phyloP scores from a whole-genome alignment of 2,329 filamentous ascomycete genomes.

The Bipolaris victoriae region DNA sequence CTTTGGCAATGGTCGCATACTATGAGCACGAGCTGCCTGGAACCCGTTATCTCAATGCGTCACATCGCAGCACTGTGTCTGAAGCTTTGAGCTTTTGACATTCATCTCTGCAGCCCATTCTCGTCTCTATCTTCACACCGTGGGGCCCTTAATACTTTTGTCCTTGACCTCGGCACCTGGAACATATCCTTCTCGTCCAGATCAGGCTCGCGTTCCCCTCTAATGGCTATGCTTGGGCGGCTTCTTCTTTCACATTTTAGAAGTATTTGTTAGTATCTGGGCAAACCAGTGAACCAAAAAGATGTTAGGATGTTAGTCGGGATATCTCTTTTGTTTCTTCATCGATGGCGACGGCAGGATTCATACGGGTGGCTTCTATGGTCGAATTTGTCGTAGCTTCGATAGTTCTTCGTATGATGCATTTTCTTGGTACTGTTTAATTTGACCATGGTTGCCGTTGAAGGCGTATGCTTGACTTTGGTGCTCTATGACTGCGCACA shows the following conservation, averaged over 20 bases:
- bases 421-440: constrained; percentile 19
- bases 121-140: constrained; percentile 17
- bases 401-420: constrained; percentile 35
- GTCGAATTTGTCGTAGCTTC: constrained; percentile 35
- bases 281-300: constrained; percentile 17
- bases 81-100: constrained; percentile 13
- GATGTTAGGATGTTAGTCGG: constrained; percentile 35
- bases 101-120: constrained; percentile 23
- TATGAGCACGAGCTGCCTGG: constrained; percentile 22
- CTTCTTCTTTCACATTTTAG: constrained; percentile 31
- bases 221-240: constrained; percentile 17
- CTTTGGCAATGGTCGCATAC: constrained; percentile 27
- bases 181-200: constrained; percentile 30
- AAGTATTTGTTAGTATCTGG: constrained; percentile 40
- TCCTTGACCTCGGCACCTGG: constrained; percentile 22
- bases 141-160: constrained; percentile 30
- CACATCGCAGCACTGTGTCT: constrained; percentile 11
- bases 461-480: not conserved
- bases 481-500: not conserved
- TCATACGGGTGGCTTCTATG: constrained; percentile 28
- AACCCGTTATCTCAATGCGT: constrained; percentile 19
- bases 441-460: not conserved
- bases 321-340: constrained; percentile 28
- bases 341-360: constrained; percentile 35
- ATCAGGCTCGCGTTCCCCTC: constrained; percentile 18